A percentile compares a stretch with the other conserved stretches of the same genome.
phyloP scores from a whole-genome alignment of 2,329 filamentous ascomycete species.

The Epichloe baconii region DNA sequence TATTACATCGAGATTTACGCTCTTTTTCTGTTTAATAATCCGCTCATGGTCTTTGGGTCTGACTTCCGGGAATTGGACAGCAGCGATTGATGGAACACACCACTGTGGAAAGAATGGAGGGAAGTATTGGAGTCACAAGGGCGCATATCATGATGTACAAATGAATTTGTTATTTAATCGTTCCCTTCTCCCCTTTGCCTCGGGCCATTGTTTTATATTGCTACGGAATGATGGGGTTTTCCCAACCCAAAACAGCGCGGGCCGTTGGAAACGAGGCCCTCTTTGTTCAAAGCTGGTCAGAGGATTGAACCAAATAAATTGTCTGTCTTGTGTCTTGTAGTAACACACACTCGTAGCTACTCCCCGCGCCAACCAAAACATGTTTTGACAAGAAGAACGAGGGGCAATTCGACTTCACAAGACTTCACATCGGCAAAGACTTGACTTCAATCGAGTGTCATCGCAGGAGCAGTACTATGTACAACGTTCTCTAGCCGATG shows the following conservation, averaged over 20 bases:
- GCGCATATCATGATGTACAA: conserved; percentile 15
- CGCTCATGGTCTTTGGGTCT: conserved; percentile 3
- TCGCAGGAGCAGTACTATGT: too few relatives aligned
- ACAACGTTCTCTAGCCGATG: too few relatives aligned
- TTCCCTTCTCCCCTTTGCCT: conserved; percentile 6
- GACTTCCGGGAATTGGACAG: conserved; percentile 4
- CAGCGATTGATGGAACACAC: conserved; percentile 10
- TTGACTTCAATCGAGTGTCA: too few relatives aligned
- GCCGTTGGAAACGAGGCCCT: conserved; percentile 1
- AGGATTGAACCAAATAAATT: conserved; percentile 9
- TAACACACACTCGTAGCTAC: too few relatives aligned
- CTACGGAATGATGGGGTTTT: not conserved
- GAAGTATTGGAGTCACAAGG: conserved; percentile 11
- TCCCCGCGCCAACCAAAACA: too few relatives aligned
- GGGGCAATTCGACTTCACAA: too few relatives aligned
- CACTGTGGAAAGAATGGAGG: conserved; percentile 10
- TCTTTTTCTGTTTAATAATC: not conserved
- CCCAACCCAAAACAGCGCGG: not conserved
- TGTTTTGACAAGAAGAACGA: too few relatives aligned
- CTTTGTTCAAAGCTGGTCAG: conserved; percentile 13
- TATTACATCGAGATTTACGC: not conserved
- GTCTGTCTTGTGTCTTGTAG: not conserved
- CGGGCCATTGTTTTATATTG: conserved; percentile 1
- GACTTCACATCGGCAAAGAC: too few relatives aligned
- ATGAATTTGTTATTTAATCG: conserved; percentile 10